Evolutionary conservation across 2,329 filamentous ascomycete genomes (phyloP).

Genomic region (Colletotrichum scovillei): DNA sequence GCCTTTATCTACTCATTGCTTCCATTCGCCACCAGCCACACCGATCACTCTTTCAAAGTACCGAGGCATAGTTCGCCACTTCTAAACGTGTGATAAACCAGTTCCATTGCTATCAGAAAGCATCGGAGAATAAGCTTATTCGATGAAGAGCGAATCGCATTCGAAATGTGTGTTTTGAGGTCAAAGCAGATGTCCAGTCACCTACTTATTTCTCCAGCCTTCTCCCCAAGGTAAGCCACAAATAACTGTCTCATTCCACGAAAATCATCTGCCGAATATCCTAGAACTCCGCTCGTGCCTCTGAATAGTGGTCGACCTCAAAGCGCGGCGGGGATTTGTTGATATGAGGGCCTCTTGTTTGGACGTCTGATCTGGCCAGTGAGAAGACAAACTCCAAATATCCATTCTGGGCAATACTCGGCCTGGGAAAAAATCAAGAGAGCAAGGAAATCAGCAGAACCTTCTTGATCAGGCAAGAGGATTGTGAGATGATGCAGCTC

Average conservation of each 20-base stretch:
- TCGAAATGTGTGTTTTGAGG: background rate
- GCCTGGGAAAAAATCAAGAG: background rate
- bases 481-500: background rate
- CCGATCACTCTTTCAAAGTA: too few species aligned
- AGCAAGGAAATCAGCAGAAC: background rate
- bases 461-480: background rate
- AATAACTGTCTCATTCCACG: background rate
- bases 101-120: too few species aligned
- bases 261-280: background rate
- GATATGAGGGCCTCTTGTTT: background rate
- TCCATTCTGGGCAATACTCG: background rate
- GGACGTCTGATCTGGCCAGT: background rate
- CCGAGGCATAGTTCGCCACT: too few species aligned
- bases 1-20: background rate
- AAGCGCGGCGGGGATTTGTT: background rate
- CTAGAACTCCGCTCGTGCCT: background rate
- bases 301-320: background rate
- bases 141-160: background rate
- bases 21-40: background rate
- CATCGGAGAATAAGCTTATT: background rate
- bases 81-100: too few species aligned
- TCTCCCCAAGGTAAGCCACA: background rate
- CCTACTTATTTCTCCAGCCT: background rate
- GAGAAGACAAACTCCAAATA: background rate
- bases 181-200: background rate